Base-by-base conservation (phyloP, 2,329 filamentous ascomycete species). In the Epichloe scottii region DNA sequence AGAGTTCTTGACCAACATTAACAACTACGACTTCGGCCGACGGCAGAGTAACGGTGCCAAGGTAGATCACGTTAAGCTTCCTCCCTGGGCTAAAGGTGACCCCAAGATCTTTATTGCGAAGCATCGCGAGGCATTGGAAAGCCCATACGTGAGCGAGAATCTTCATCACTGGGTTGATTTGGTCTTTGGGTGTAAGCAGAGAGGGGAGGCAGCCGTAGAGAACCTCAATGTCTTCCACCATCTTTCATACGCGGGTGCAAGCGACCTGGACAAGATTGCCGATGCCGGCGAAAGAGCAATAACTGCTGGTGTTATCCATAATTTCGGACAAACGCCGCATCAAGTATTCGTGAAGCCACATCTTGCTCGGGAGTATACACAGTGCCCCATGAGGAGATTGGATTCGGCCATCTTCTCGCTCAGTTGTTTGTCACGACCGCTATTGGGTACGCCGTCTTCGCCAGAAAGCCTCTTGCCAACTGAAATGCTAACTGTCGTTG, bases 121-220 rank as follows among this genome's bases (percentile, higher is more conserved):
- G 66, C 87, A 98, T 60, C 82, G 93, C n/a, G 89, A 97, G 66
- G 93, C 93, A 1, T 71, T 98, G 0, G 93, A 98, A 64, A 95
- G 89, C 57, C 87, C 89, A 0, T 87, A 94, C 58, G 91, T 98
- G 37, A 95, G 87, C 62, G 81, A 87, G 63, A 83, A 93, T 57
- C 71, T 98, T 15, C 90, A 97, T 62, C 79, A 86, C 57, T 98
- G 93, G 93, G 95, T 98, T 52, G 93, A 98, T 62, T 75, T 98
- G 4, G 79, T 98, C 4, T 98, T 98, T 65, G 93, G 93, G 0
- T 86, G 77, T 66, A 96, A 97, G 68, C 94, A 98, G 66, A 84
- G 87, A 49, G 93, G 93, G 35, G 91, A 97, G 51, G 87, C 89
- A 3, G 93, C 93, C 0, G 75, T 96, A 1, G 91, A 97, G 57